phyloP scores from a whole-genome alignment of 192 early-diverging fungal genomes.

The Physocladia obscura region DNA sequence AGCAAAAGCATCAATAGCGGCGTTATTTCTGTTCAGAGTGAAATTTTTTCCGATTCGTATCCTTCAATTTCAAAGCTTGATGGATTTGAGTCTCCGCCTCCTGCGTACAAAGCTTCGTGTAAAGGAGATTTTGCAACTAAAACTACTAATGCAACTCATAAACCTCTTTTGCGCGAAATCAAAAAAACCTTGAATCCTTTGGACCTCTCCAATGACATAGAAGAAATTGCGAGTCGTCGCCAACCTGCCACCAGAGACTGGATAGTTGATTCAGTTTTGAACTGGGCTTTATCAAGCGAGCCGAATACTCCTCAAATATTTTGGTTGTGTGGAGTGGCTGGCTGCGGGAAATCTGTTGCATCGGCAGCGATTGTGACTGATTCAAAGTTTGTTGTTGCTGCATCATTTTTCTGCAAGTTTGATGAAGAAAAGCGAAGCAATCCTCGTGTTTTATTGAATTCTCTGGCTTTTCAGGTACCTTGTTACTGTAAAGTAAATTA shows the following conservation, averaged over 20 bases:
- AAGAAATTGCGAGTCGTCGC: not conserved
- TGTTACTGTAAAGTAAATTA: too few relatives aligned
- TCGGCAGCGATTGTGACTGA: not conserved
- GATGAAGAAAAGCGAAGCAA: not conserved
- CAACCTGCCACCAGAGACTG: not conserved
- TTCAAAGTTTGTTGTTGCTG: not conserved
- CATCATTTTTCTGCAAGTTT: not conserved
- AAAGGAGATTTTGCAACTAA: not conserved
- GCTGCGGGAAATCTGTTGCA: not conserved
- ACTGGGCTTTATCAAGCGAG: not conserved
- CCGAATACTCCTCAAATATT: not conserved
- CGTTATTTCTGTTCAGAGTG: not conserved
- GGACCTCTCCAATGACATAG: not conserved
- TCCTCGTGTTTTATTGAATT: not conserved
- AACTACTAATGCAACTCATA: not conserved
- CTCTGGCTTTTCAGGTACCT: not conserved
- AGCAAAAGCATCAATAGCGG: not conserved
- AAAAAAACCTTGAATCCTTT: not conserved
- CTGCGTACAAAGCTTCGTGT: not conserved
- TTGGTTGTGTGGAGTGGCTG: not conserved
- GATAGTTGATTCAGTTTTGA: not conserved
- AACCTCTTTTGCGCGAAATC: not conserved
- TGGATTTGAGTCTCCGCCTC: not conserved
- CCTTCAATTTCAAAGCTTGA: not conserved
- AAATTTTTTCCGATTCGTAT: not conserved